phyloP scores from a whole-genome alignment of 257 asterid genomes.

The Scutellaria minor region DNA sequence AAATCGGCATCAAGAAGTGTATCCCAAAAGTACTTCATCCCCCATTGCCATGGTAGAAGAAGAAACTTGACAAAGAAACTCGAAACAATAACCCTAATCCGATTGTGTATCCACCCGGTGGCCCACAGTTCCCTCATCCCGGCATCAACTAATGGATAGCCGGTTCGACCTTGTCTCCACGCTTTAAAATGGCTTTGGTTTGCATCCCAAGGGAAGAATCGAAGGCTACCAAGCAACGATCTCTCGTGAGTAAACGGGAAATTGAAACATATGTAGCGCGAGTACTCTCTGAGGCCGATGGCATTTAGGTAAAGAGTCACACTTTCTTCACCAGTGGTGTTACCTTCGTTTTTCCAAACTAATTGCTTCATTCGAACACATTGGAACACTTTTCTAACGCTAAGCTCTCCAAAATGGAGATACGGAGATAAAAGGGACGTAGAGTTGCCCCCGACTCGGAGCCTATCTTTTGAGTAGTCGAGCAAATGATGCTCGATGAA shows the following conservation, averaged over 20 bases:
- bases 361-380: constrained; percentile 60
- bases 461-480: constrained; percentile 70
- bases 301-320: constrained; percentile 64
- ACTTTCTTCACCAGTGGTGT: constrained; percentile 58
- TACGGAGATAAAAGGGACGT: constrained; percentile 87
- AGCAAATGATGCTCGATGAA: constrained; percentile 65
- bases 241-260: constrained; percentile 86
- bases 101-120: constrained; percentile 91
- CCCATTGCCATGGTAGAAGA: constrained; percentile 97
- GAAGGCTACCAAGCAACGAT: constrained; percentile 60
- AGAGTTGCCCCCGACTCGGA: constrained; percentile 65
- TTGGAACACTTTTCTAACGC: constrained; percentile 71
- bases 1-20: constrained; percentile 92
- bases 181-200: constrained; percentile 72
- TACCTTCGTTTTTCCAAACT: constrained; percentile 68
- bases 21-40: constrained; percentile 97
- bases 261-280: constrained; percentile 92
- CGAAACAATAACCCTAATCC: constrained; percentile 79
- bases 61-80: constrained; percentile 86
- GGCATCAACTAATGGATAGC: constrained; percentile 91
- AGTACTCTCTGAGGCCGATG: constrained; percentile 81
- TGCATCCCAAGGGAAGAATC: constrained; percentile 81
- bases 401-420: constrained; percentile 89
- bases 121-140: constrained; percentile 99
- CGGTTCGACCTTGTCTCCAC: constrained; percentile 94